Evolutionary conservation across 2,329 filamentous ascomycete species (phyloP).

Genomic region (Diplodia corticola): DNA sequence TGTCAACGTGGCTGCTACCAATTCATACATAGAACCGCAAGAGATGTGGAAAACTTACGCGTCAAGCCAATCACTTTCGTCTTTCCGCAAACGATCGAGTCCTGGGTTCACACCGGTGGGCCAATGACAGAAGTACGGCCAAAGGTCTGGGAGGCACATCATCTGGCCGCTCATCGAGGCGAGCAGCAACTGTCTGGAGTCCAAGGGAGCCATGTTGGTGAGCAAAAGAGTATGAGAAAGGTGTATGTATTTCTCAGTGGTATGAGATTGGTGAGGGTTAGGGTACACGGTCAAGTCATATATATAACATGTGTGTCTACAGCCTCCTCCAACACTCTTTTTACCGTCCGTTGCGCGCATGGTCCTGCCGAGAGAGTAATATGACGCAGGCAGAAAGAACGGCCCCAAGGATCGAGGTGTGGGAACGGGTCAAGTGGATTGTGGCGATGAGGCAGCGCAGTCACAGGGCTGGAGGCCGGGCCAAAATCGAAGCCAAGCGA

Average conservation of each 20-base stretch:
- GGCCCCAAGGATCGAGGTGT: not conserved
- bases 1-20: not conserved
- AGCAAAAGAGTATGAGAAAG: not conserved
- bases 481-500: not conserved
- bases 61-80: not conserved
- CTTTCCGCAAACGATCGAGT: not conserved
- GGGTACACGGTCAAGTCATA: not conserved
- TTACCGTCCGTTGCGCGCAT: not conserved
- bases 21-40: not conserved
- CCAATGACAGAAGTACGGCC: not conserved
- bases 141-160: not conserved
- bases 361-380: not conserved
- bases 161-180: not conserved
- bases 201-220: not conserved
- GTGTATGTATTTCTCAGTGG: not conserved
- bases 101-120: not conserved
- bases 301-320: not conserved
- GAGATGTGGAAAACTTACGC: not conserved
- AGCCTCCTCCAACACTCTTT: not conserved
- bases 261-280: not conserved
- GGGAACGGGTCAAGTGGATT: not conserved
- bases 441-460: not conserved
- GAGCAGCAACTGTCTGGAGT: not conserved
- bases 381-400: not conserved
- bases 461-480: not conserved